phyloP scores from a whole-genome alignment of 1,284 basidiomycete species.

The Puccinia polysora region DNA sequence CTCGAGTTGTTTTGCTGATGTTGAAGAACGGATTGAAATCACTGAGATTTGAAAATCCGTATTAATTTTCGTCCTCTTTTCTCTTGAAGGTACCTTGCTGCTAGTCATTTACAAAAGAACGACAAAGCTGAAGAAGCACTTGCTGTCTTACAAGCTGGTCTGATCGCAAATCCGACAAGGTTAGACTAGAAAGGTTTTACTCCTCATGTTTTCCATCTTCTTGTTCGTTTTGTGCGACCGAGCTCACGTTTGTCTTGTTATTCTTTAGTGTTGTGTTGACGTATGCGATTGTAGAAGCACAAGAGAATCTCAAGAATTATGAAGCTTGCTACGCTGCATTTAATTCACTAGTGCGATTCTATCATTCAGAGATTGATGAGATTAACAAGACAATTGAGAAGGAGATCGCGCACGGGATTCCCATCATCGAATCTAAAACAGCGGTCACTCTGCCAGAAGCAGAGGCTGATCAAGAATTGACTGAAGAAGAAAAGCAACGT shows the following conservation, averaged over 20 bases:
- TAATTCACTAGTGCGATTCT: slow-evolving; percentile 65
- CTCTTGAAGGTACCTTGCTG: slow-evolving; percentile 74
- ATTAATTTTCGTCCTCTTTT: not conserved
- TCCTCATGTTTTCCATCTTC: slow-evolving; percentile 17
- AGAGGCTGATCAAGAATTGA: slow-evolving; percentile 53
- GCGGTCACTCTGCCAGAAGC: slow-evolving; percentile 49
- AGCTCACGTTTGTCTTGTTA: slow-evolving; percentile 30
- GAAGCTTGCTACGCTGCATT: slow-evolving; percentile 53
- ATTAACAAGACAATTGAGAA: slow-evolving; percentile 60
- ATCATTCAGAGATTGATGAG: slow-evolving; percentile 69
- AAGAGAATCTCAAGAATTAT: slow-evolving; percentile 47
- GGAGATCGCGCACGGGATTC: slow-evolving; percentile 48
- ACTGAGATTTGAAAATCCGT: not conserved
- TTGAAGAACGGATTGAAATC: not conserved
- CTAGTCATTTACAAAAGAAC: slow-evolving; percentile 68
- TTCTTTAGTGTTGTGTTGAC: slow-evolving; percentile 40
- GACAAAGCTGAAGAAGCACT: slow-evolving; percentile 76
- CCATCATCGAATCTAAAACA: slow-evolving; percentile 53
- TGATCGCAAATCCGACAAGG: slow-evolving; percentile 82
- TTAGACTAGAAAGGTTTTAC: slow-evolving; percentile 51
- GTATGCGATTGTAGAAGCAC: slow-evolving; percentile 40
- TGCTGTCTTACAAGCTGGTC: slow-evolving; percentile 73
- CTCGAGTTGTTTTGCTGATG: slow-evolving; percentile 19
- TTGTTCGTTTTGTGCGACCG: not conserved
- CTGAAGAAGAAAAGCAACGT: slow-evolving; percentile 53